Conservation (phyloP, 768 basidiomycete species). For the Auriscalpium orientale region DNA sequence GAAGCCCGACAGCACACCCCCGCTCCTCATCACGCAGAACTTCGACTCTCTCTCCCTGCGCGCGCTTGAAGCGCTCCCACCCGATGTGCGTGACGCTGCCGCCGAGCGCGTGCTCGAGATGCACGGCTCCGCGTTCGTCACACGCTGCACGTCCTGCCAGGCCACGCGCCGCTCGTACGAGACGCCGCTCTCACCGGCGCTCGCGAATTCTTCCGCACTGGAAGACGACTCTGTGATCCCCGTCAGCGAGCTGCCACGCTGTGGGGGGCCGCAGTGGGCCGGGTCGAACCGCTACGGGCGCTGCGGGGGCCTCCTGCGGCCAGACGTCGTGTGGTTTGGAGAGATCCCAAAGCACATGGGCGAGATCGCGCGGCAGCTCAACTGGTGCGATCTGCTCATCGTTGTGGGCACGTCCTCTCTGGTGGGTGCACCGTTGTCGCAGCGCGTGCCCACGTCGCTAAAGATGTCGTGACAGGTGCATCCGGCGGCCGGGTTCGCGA, state of each 20-base stretch:
- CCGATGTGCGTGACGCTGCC: background rate
- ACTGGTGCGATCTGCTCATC: conserved; percentile 26
- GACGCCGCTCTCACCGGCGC: conserved; percentile 36
- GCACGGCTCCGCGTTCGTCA: conserved; percentile 52
- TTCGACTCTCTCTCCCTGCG: conserved; percentile 42
- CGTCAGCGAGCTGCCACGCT: conserved; percentile 24
- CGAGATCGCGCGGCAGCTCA: conserved; percentile 21
- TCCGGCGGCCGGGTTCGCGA: conserved; percentile 12
- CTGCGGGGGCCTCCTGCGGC: conserved; percentile 25
- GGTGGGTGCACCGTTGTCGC: background rate
- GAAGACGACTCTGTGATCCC: conserved; percentile 17
- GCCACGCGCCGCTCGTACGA: conserved; percentile 31
- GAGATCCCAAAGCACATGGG: conserved; percentile 23
- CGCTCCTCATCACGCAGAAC: conserved; percentile 51
- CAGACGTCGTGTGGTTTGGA: conserved; percentile 35
- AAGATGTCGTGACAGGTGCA: background rate
- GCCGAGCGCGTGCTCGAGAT: conserved; percentile 34
- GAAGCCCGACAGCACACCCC: conserved; percentile 19
- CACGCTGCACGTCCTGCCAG: conserved; percentile 42
- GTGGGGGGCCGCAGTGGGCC: background rate
- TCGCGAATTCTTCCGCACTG: conserved; percentile 32
- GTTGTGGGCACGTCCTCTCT: conserved; percentile 33
- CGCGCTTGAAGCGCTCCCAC: conserved; percentile 25
- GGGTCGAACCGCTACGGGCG: background rate
- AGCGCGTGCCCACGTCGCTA: background rate